Base-by-base conservation (phyloP, 1,284 basidiomycete species). In the Ceratobasidium sp. region DNA sequence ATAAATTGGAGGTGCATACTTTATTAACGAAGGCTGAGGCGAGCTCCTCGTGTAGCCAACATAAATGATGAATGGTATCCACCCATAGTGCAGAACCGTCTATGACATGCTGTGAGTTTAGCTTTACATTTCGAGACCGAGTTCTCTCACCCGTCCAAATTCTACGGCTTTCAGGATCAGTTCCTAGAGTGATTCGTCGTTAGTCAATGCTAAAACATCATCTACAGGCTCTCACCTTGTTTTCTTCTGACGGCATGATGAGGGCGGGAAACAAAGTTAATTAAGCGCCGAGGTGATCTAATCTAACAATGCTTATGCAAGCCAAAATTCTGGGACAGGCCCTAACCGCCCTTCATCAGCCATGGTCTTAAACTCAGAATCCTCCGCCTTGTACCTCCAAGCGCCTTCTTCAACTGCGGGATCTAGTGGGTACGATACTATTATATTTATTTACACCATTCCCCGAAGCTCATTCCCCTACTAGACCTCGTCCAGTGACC, bases 61-160 rank as follows among this genome's bases (percentile, higher is more conserved):
- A 83, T 95, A 97, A 80, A 98, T 96, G 81, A 98, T 94, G 81
- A 96, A 86, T 48, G 96, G 96, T 80, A 98, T 94, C 95, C 96
- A 98, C 78, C 91, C 92, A 80, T 95, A 95, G 83, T 97, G 95
- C 75, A 97, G 82, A 79, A 94, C 87, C 76, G 93, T 94, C 95
- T 97, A 79, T 1, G 41, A 57, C n/a, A n/a, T 51, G 57, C 41
- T 45, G 33, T 73, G 6, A 64, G 60, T 57, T 11, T 56, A 33
- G 17, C 11, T 22, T 53, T 33, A 29, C 24, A 22, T 59, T 63
- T 36, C 54, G 27, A 44, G 29, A 31, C n/a, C 8, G 9, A 22
- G 33, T 62, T 22, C n/a, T 88, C 91, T 77, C 86, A 94, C 93
- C 78, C 93, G 91, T 78, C 91, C 88, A 77, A 95, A 79, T 81